These are phyloP conservation scores for Thielaviopsis euricoi DNA, from an alignment of 2,329 filamentous ascomycete genomes.

Conservation along the genomic window DNA sequence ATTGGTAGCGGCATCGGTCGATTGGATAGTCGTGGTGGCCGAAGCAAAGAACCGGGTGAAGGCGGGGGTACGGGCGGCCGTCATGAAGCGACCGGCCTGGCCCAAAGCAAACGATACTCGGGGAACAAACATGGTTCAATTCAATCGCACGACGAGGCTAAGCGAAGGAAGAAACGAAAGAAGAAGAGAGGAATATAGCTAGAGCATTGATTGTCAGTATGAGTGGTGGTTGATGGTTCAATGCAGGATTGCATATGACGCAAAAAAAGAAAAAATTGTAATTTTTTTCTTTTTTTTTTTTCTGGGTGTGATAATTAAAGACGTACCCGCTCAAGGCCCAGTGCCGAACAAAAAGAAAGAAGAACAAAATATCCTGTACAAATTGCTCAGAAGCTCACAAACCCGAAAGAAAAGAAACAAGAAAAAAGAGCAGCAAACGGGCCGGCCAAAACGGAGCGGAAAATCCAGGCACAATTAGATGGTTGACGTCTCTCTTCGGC, in stretches of 20 bases:
- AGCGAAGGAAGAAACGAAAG: background rate
- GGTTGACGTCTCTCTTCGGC: background rate
- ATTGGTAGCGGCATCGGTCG: too few species aligned
- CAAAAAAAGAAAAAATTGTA: background rate
- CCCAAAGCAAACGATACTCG: conserved; percentile 10
- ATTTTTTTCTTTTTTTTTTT: too few species aligned
- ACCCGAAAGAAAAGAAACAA: background rate
- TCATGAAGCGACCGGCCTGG: conserved; percentile 7
- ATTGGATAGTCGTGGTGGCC: background rate
- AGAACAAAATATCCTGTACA: background rate
- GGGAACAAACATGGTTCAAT: conserved; percentile 8
- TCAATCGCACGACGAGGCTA: background rate
- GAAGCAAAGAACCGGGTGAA: conserved; percentile 5
- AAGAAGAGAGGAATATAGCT: background rate
- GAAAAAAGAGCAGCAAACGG: too few species aligned
- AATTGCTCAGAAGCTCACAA: background rate
- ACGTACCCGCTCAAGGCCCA: background rate
- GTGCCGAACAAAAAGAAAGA: too few species aligned
- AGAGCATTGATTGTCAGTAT: background rate
- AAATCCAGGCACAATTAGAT: background rate
- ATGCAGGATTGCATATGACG: background rate
- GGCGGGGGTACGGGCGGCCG: conserved; percentile 6
- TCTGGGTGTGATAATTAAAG: background rate
- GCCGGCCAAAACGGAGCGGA: background rate
- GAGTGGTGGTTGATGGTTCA: background rate